phyloP scores from a whole-genome alignment of 495 filamentous ascomycete genomes.

The Trichoderma orchidacearum region DNA sequence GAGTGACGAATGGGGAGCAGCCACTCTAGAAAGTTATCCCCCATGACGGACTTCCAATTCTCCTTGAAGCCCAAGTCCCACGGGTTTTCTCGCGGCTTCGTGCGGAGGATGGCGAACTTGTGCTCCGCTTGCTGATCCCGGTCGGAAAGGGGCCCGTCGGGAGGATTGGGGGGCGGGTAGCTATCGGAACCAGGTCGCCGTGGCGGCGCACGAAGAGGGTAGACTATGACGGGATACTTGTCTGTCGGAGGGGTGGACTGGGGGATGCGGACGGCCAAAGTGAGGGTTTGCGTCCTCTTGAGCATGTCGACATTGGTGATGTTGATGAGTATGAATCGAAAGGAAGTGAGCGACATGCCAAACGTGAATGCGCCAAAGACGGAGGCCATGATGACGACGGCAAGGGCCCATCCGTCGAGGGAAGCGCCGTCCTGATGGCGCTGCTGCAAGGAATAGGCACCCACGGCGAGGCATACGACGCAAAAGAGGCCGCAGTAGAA shows the following conservation, averaged over 20 bases:
- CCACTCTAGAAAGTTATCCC: constrained; percentile 55
- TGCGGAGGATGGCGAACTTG: constrained; percentile 65
- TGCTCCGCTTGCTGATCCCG: constrained; percentile 36
- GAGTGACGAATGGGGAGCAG: constrained; percentile 54
- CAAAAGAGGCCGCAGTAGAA: constrained; percentile 59
- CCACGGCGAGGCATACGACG: constrained; percentile 39
- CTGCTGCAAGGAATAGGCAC: constrained; percentile 17
- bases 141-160: neutral
- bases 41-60: constrained; percentile 69
- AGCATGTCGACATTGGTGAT: constrained; percentile 74
- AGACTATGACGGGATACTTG: constrained; percentile 24
- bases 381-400: constrained; percentile 24
- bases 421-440: constrained; percentile 8
- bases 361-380: constrained; percentile 66
- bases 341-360: constrained; percentile 57
- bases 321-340: constrained; percentile 56
- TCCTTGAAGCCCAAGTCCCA: constrained; percentile 53
- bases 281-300: constrained; percentile 47
- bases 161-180: neutral
- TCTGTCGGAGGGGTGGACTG: constrained; percentile 26
- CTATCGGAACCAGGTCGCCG: neutral
- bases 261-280: constrained; percentile 63
- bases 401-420: constrained; percentile 24
- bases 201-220: constrained; percentile 17
- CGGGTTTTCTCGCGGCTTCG: constrained; percentile 61